Evolutionary conservation across 768 basidiomycete genomes (phyloP), one percentile per base, ranked within the genome.

Genomic region (Rhodosporidiobolus sp.): DNA sequence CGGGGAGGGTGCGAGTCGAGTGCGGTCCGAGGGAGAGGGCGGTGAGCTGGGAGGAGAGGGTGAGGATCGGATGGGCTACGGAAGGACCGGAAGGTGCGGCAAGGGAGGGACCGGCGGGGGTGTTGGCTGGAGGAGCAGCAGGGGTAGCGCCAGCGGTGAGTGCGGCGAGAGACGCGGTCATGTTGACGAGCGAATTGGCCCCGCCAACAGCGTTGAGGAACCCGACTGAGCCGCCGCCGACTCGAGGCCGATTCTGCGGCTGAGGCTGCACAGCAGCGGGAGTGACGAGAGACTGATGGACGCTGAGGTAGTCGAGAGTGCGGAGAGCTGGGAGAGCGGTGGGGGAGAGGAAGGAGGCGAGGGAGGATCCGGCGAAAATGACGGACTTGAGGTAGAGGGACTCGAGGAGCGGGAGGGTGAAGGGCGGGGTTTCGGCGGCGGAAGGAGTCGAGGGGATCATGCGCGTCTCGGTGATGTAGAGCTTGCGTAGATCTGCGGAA

Each of bases 221-320:
- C 7, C 7, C 26, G 19, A 12, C n/a, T n/a, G 52, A 53, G 5
- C 52, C n/a, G 57, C 20, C 30, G 8, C 2, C 30, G 17, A 48
- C 43, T 34, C 4, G 55, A 32, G 16, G 43, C 3, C 4, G 26
- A 10, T 28, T 54, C 34, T 17, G 56, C 14, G 7, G 54, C 3
- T 6, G 58, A 43, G 38, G 26, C 53, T 28, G 60, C 11, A n/a
- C 45, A 11, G 22, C 28, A 35, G 24, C 38, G n/a, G 52, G 34
- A 11, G 46, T 5, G 34, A 72, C 65, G 60, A 72, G 54, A 6
- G 65, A 66, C 24, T 67, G 70, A 48, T 72, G 70, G 1, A 72
- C 65, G 3, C 50, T 55, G 48, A 66, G 52, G 48, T 56, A 67
- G 54, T 66, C 70, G 59, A 72, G 58, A 2, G 54, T 55, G 0